Evolutionary conservation across 2,329 filamentous ascomycete species (phyloP).

Genomic region (Balansia obtecta): DNA sequence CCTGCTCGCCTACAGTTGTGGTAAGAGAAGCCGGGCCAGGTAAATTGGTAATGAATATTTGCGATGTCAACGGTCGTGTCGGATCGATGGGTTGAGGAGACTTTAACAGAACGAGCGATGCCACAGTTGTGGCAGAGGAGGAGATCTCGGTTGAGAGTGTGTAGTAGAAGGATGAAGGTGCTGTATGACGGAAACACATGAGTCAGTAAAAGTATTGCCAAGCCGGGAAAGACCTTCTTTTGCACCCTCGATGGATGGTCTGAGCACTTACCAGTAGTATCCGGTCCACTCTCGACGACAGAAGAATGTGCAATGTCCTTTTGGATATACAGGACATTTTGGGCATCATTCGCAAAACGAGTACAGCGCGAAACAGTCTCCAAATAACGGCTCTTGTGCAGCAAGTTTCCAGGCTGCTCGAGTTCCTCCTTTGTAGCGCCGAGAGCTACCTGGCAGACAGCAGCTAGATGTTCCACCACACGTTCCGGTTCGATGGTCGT

Average conservation of each 20-base stretch:
- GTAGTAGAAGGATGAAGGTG: slow-evolving; percentile 54
- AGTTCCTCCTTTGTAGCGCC: slow-evolving; percentile 69
- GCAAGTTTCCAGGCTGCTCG: slow-evolving; percentile 66
- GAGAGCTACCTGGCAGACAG: slow-evolving; percentile 60
- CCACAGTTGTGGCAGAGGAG: slow-evolving; percentile 64
- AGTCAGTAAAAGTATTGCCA: not conserved
- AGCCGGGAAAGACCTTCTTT: not conserved
- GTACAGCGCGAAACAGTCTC: slow-evolving; percentile 82
- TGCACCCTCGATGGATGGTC: too few species aligned
- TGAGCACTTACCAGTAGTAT: slow-evolving; percentile 28
- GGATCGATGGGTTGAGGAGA: slow-evolving; percentile 79
- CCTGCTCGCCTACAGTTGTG: slow-evolving; percentile 55
- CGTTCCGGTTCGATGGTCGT: slow-evolving; percentile 52
- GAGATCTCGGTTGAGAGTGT: slow-evolving; percentile 72
- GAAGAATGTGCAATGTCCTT: slow-evolving; percentile 57
- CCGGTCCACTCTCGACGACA: slow-evolving; percentile 35
- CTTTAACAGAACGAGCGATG: slow-evolving; percentile 84
- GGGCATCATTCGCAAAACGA: slow-evolving; percentile 79
- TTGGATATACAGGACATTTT: slow-evolving; percentile 81
- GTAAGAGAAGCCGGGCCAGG: slow-evolving; percentile 66
- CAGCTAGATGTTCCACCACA: slow-evolving; percentile 59
- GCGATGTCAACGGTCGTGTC: slow-evolving; percentile 66
- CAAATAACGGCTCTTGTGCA: slow-evolving; percentile 56
- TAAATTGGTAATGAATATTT: slow-evolving; percentile 87
- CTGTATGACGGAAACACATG: slow-evolving; percentile 16